Evolutionary conservation across 2,329 filamentous ascomycete species (phyloP), one percentile per base, ranked within the genome.

Genomic region (Aspergillus sp.): DNA sequence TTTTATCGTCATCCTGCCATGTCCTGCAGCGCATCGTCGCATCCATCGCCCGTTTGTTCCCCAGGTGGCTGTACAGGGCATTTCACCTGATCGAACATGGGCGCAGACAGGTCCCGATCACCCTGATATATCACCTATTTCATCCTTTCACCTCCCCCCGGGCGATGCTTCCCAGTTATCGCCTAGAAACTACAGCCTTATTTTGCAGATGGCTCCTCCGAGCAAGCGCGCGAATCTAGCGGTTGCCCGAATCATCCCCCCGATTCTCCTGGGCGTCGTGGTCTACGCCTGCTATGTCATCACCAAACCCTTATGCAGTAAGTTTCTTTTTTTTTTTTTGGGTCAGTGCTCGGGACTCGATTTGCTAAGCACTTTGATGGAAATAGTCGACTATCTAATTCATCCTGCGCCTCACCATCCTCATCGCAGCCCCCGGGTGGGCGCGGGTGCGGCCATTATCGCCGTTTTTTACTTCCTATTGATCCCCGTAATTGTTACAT

Each of bases 401-500:
- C 65, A 72, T 43, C 72, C 76, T 38, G n/a, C 12, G 26, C 60
- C 68, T 39, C 57, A 62, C 42, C 58, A 65, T 46, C 62, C 64
- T 54, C 52, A 57, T 57, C 53, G 57, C 61, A 37, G 62, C 58
- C 63, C 66, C 60, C 67, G 77, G 70, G 60, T 70, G 46, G 76
- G 78, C 42, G 69, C 82, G 28, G 88, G 83, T 34, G 77, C 85
- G 45, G 81, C 79, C 9, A 78, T 95, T 44, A 72, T 95, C 36
- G 77, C 82, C 27, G 66, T 90, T 26, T 90, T 88, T 67, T 86
- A 85, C 58, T 41, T 90, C 42, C 73, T 94, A 42, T 72, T 95
- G 36, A 53, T 86, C 11, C 73, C 85, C 28, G 78, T 89, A 58
- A 60, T 84, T 26, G 57, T 73, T 29, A 76, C 83, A 13, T 96